These are phyloP conservation scores for Aspergillus alliaceus DNA, from an alignment of 2,329 filamentous ascomycete species.

Conservation along the genomic window DNA sequence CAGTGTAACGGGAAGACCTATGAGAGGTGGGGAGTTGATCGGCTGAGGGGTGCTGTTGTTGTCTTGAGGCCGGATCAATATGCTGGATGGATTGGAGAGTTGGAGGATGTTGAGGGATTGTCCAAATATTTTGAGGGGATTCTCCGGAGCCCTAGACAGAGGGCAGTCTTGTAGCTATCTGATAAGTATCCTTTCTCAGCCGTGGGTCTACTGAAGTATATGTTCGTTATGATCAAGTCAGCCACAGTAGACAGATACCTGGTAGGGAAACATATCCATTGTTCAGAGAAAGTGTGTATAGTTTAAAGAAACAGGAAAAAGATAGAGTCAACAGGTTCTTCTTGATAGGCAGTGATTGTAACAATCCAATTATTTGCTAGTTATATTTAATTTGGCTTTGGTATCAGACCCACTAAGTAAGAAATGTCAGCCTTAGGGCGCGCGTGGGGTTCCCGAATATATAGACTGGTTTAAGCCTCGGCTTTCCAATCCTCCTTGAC, in stretches of 20 bases:
- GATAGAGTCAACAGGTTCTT: too few relatives aligned
- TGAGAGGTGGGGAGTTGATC: constrained; percentile 27
- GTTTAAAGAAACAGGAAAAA: too few relatives aligned
- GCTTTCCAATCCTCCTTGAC: background rate
- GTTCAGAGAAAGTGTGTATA: too few relatives aligned
- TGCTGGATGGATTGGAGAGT: constrained; percentile 28
- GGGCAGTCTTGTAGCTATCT: background rate
- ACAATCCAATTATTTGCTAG: too few relatives aligned
- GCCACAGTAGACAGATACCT: too few relatives aligned
- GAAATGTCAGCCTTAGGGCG: background rate
- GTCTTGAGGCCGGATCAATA: constrained; percentile 29
- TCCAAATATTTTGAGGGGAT: constrained; percentile 24
- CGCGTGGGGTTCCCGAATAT: background rate
- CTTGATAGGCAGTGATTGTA: too few relatives aligned
- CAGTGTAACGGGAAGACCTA: constrained; percentile 28
- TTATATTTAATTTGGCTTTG: too few relatives aligned
- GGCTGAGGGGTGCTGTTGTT: constrained; percentile 21
- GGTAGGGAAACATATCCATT: too few relatives aligned
- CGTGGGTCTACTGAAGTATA: background rate
- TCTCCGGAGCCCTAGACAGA: constrained; percentile 3
- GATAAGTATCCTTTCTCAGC: background rate
- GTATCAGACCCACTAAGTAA: background rate
- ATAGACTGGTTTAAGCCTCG: background rate
- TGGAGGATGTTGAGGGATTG: constrained; percentile 24
- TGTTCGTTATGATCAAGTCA: too few relatives aligned